These are phyloP conservation scores for Pelargonium cotyledonis DNA, from an alignment of 441 rosid genomes.

Conservation along the genomic window DNA sequence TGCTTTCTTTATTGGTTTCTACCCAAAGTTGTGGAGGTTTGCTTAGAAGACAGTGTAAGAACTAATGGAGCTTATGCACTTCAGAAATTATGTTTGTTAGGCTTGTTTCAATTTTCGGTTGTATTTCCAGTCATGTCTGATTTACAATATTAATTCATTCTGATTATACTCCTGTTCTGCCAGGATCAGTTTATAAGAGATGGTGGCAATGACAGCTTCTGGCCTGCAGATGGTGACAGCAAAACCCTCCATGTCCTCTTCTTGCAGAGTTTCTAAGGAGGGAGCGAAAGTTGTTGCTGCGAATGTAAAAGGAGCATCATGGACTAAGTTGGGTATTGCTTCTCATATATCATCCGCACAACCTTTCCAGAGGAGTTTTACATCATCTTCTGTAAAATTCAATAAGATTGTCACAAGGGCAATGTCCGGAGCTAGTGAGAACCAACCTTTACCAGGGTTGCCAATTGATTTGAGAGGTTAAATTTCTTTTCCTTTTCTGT, in stretches of 20 bases:
- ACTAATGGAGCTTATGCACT: neutral
- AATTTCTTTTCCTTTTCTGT: neutral
- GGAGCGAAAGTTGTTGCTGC: conserved; percentile 35
- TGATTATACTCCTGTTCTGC: conserved; percentile 16
- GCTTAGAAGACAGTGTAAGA: neutral
- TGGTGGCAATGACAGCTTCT: conserved; percentile 57
- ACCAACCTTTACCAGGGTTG: conserved; percentile 48
- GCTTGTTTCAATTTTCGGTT: neutral
- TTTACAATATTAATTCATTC: neutral
- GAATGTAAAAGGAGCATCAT: conserved; percentile 34
- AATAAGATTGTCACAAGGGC: conserved; percentile 46
- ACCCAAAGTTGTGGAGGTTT: neutral
- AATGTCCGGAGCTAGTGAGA: conserved; percentile 48
- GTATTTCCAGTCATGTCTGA: neutral
- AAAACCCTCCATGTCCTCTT: conserved; percentile 48
- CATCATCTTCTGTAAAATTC: conserved; percentile 30
- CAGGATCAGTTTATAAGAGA: conserved; percentile 28
- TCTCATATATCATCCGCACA: conserved; percentile 40
- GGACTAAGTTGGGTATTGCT: conserved; percentile 43
- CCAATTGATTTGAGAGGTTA: conserved; percentile 77
- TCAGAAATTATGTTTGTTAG: neutral
- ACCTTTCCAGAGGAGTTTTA: conserved; percentile 30
- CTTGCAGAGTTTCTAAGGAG: conserved; percentile 34
- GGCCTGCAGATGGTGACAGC: conserved; percentile 50
- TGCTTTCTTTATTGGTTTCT: neutral